Percentiles rank a stretch among this genome's conserved stretches.
Conservation (phyloP, 2,329 filamentous ascomycete species). For the Didymella lethalis region DNA sequence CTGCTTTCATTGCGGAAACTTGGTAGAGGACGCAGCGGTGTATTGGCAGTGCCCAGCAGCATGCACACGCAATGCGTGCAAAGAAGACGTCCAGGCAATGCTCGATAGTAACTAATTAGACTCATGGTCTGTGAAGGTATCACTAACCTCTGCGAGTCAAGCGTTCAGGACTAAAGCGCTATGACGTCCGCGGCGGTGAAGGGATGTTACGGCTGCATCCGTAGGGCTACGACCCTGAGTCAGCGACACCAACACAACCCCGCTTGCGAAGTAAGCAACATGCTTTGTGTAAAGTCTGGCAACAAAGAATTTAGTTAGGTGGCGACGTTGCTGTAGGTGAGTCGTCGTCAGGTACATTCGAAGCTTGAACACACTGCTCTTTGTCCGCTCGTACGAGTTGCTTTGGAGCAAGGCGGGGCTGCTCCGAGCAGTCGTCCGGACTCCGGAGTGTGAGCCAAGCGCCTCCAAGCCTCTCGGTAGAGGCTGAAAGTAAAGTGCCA, state of each 20-base stretch:
- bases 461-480: constrained; percentile 5
- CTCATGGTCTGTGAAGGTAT: background rate
- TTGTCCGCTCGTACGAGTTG: constrained; percentile 4
- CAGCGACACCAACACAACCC: background rate
- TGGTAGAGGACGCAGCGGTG: background rate
- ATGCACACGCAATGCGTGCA: background rate
- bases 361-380: background rate
- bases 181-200: constrained; percentile 8
- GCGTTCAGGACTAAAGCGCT: background rate
- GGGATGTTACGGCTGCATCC: constrained; percentile 17
- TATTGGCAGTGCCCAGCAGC: background rate
- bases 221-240: constrained; percentile 1
- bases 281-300: background rate
- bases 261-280: background rate
- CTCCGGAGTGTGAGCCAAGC: background rate
- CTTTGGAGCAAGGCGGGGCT: constrained; percentile 3
- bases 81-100: background rate
- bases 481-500: background rate
- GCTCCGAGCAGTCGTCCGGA: constrained; percentile 2
- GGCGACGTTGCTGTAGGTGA: background rate
- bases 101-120: background rate
- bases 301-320: background rate
- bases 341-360: background rate
- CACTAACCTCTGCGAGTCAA: background rate
- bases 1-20: background rate